Evolutionary conservation across 345 rosid species (phyloP).

Genomic region (Crucihimalaya himalaica): DNA sequence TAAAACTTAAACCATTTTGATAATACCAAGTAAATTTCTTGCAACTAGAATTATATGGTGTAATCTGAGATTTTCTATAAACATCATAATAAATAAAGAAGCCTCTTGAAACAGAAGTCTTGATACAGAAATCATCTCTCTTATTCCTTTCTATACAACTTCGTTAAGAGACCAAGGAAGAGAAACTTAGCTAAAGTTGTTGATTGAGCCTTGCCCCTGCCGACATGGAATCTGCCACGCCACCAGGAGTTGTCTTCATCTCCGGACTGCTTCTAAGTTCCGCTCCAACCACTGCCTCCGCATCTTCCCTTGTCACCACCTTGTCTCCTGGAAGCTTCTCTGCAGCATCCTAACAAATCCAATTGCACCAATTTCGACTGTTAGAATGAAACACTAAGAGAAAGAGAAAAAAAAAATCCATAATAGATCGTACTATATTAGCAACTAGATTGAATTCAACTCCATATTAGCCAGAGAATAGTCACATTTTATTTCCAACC

Average conservation of each 20-base stretch:
- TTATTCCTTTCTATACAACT: neutral
- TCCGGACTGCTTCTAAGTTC: constrained; percentile 50
- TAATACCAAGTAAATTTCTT: neutral
- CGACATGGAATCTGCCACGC: constrained; percentile 55
- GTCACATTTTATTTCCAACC: too few species aligned
- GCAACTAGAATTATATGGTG: neutral
- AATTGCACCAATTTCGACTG: neutral
- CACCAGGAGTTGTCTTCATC: constrained; percentile 50
- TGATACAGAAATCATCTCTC: neutral
- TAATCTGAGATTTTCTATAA: neutral
- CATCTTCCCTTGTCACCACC: constrained; percentile 55
- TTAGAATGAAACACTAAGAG: neutral
- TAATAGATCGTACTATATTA: too few species aligned
- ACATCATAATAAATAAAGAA: neutral
- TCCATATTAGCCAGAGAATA: too few species aligned
- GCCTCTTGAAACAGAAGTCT: neutral
- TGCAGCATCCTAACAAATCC: constrained; percentile 47
- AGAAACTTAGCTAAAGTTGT: constrained; percentile 15
- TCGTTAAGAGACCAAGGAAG: neutral
- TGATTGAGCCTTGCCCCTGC: constrained; percentile 59
- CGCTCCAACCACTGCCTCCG: constrained; percentile 51
- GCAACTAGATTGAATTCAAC: too few species aligned
- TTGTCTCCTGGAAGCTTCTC: constrained; percentile 47
- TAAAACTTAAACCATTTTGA: neutral
- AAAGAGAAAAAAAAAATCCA: too few species aligned